Conservation (phyloP, 768 basidiomycete genomes). For the Lentinula sp. region DNA sequence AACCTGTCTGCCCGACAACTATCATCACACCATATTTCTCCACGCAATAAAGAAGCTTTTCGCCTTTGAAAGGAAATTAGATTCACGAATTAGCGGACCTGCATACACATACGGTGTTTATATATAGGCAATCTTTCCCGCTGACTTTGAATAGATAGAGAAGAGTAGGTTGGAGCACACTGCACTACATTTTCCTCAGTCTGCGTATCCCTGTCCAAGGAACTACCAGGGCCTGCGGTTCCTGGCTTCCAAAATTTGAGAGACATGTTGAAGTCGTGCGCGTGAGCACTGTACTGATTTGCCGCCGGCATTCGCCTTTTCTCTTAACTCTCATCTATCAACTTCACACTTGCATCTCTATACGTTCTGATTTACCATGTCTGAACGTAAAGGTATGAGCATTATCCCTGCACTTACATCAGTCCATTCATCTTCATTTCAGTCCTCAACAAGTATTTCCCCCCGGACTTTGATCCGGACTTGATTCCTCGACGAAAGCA, state of each 20-base stretch:
- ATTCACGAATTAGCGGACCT: not conserved
- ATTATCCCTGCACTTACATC: too few relatives aligned
- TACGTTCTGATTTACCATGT: conserved; percentile 4
- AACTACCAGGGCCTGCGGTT: conserved; percentile 76
- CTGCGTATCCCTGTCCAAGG: conserved; percentile 77
- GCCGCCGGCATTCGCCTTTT: not conserved
- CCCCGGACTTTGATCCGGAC: conserved; percentile 97
- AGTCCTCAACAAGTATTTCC: conserved; percentile 96
- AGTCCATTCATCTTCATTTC: not conserved
- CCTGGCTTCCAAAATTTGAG: conserved; percentile 91
- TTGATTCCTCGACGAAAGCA: conserved; percentile 89
- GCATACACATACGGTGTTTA: conserved; percentile 64
- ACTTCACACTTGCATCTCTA: not conserved
- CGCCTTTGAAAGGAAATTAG: conserved; percentile 36
- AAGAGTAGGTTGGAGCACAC: conserved; percentile 50
- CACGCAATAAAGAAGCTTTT: conserved; percentile 75
- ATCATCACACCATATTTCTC: conserved; percentile 83
- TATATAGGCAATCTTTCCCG: conserved; percentile 84
- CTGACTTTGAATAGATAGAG: conserved; percentile 65
- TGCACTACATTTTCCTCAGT: conserved; percentile 67
- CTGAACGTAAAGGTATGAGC: conserved; percentile 10
- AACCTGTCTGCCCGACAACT: conserved; percentile 93
- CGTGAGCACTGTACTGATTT: not conserved
- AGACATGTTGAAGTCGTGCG: conserved; percentile 29
- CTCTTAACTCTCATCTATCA: not conserved